Base-by-base conservation (phyloP, 1,284 basidiomycete species). In the Boletus sp. region DNA sequence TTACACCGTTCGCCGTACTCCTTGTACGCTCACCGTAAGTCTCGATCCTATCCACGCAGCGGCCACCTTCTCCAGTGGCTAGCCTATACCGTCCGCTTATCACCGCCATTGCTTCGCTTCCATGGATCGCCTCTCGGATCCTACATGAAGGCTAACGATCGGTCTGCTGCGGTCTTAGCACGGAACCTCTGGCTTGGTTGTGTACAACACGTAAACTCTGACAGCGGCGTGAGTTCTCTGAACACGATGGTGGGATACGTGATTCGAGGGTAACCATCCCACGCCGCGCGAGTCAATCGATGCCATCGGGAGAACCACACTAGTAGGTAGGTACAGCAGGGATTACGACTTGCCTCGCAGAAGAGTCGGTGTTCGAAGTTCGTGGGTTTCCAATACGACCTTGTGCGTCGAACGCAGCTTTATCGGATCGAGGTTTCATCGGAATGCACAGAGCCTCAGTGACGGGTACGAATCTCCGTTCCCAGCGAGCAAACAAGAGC, bases 181-280 rank as follows among this genome's bases (percentile, higher is more conserved):
- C 44, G 45, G 54, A 37, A 41, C 39, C 40, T 41, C 47, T 35
- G 26, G 41, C 29, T 32, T 39, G 41, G 41, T 39, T 26, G 40
- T 38, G 44, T 22, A 20, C 36, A 42, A 64, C 57, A 64, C 66
- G 66, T 64, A 64, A 64, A 61, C 10, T 32, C 13, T 66, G 63
- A 66, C 65, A 57, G 61, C 57, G 53, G 57, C 52, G 59, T 39
- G 47, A 41, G 55, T 65, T 55, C 50, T 26, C 16, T 34, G 37
- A 49, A 36, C 41, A 34, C 43, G 45, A 43, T 57, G 45, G 40
- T 51, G 48, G 47, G 49, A 45, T 35, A 41, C 26, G 26, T 48
- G 65, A 67, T 67, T 66, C 61, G 53, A 66, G 65, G 61, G 65
- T 64, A 48, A 50, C 48, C 20, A 32, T 41, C 48, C 43, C 41